Evolutionary conservation across 2,329 filamentous ascomycete species (phyloP), one percentile per base, ranked within the genome.

Genomic region (Sphaerulina musiva): DNA sequence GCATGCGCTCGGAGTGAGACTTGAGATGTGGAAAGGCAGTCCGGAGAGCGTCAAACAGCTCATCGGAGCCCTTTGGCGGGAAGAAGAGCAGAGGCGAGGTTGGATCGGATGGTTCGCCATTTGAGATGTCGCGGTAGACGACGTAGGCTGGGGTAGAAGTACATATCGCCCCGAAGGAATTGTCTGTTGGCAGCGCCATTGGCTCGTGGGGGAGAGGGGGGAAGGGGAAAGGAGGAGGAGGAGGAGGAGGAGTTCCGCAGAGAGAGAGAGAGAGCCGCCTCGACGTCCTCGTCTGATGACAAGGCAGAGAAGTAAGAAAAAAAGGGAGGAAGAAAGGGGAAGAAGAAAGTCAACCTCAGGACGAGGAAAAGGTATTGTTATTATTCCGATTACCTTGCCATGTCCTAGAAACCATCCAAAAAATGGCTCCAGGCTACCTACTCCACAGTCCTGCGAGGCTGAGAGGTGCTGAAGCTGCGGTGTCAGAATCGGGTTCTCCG

Each of bases 1-100:
- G 66, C 67, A 71, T 69, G 45, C 70, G 68, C 55, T 71, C 69
- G n/a, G 67, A 66, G 48, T 72, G 69, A 44, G 63, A 68, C 47
- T 64, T 65, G 34, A 68, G 59, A 48, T 68, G 62, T 4, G 70
- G 69, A 51, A 62, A 72, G 23, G 68, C 67, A 29, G 55, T 47
- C 41, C 67, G 61, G 20, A 72, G 60, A 40, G 70, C 70, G 46
- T 70, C 68, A 62, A 70, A 70, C 5, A 72, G 64, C 51, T 71
- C 69, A 48, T 72, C 70, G 9, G 70, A 72, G 51, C 68, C 69
- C 56, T 70, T 70, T 31, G 67, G 58, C 41, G 69, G 69, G 60
- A 66, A 69, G 66, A 70, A 71, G 50, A 66, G 57, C 29, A 68
- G 59, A 44, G 68, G 56, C 36, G 65, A 62, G 42, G 64, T 64